Conservation (phyloP, 1,284 basidiomycete species). For the Taiwanofungus camphoratus region DNA sequence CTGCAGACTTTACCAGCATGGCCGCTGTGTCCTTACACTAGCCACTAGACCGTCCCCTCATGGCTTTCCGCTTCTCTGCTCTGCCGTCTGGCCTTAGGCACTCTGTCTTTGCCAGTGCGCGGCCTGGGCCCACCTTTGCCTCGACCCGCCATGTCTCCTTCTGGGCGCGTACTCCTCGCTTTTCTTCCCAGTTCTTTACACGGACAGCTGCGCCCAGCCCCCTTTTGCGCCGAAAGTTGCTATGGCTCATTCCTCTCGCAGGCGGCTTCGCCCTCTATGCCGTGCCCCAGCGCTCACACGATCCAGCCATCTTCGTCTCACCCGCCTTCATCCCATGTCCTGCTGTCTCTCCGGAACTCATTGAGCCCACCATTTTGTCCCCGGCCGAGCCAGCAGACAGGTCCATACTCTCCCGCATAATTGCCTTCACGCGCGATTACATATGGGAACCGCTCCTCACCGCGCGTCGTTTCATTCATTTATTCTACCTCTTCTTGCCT, state of each 20-base stretch:
- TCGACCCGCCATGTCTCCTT: constrained; percentile 17
- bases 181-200: constrained; percentile 24
- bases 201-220: constrained; percentile 17
- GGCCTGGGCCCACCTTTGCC: constrained; percentile 6
- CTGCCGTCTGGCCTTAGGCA: constrained; percentile 23
- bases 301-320: constrained; percentile 48
- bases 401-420: constrained; percentile 39
- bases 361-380: constrained; percentile 44
- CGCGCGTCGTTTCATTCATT: constrained; percentile 76
- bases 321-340: constrained; percentile 60
- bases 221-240: constrained; percentile 25
- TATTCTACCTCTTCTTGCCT: constrained; percentile 83
- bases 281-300: constrained; percentile 35
- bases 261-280: constrained; percentile 49
- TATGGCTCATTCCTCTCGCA: constrained; percentile 53
- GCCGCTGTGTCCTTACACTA: too few species aligned
- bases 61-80: constrained; percentile 16
- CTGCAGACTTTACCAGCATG: too few species aligned
- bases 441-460: constrained; percentile 89
- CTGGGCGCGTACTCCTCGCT: constrained; percentile 17
- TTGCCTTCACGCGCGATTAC: constrained; percentile 41
- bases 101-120: constrained; percentile 17
- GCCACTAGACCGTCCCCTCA: too few species aligned
- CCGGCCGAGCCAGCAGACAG: constrained; percentile 50
- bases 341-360: constrained; percentile 17